These are phyloP conservation scores for Xylogone sp. DNA, from an alignment of 2,329 filamentous ascomycete genomes.

Conservation along the genomic window DNA sequence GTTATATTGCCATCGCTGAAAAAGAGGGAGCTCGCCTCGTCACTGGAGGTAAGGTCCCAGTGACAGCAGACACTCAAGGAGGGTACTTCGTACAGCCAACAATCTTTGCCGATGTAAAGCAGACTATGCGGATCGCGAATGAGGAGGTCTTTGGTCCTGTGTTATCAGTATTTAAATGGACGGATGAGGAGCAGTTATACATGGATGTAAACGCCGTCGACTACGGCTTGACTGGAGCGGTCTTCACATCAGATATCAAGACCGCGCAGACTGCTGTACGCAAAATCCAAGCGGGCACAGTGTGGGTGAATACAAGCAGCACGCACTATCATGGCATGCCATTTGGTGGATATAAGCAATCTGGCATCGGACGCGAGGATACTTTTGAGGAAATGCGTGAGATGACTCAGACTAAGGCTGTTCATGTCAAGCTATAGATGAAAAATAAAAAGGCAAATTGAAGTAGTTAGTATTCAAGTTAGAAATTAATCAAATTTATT, in stretches of 20 bases:
- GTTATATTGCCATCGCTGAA: conserved; percentile 65
- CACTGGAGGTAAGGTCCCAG: conserved; percentile 53
- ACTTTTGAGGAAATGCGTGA: conserved; percentile 34
- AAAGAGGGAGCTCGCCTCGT: conserved; percentile 61
- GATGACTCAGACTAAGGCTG: conserved; percentile 28
- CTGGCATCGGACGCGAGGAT: conserved; percentile 46
- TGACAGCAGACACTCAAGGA: conserved; percentile 45
- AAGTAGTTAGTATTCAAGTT: too few species aligned
- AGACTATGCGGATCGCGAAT: conserved; percentile 35
- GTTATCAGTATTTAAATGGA: conserved; percentile 43
- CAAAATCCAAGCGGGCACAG: not conserved
- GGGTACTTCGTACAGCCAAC: conserved; percentile 57
- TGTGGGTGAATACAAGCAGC: conserved; percentile 26
- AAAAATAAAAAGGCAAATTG: too few species aligned
- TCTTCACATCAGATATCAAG: conserved; percentile 47
- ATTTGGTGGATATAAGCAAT: conserved; percentile 54
- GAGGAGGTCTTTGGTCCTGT: conserved; percentile 54
- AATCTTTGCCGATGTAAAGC: conserved; percentile 45
- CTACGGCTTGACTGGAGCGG: conserved; percentile 47
- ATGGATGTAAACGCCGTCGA: conserved; percentile 45
- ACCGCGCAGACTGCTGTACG: not conserved
- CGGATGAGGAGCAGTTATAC: conserved; percentile 53
- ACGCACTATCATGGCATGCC: conserved; percentile 32
- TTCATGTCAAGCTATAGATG: conserved; percentile 21
- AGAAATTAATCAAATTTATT: too few species aligned